phyloP scores from a whole-genome alignment of 129 eudicot genomes.

The Apium graveolens region DNA sequence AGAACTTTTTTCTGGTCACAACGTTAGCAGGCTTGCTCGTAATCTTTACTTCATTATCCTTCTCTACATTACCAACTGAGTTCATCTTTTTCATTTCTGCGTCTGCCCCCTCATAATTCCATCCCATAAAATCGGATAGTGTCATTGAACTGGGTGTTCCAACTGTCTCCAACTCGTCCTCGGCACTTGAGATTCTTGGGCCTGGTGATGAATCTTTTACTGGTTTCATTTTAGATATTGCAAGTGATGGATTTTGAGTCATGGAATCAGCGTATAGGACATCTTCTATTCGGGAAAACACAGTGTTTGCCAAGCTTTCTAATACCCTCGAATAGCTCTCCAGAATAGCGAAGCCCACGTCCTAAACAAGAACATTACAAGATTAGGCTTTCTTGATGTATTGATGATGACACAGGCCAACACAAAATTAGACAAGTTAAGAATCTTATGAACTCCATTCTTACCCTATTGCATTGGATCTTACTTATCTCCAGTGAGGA shows the following conservation, averaged over 20 bases:
- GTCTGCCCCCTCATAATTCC: constrained; percentile 39
- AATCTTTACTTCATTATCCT: constrained; percentile 11
- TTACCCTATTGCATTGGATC: constrained; percentile 25
- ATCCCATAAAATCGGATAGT: constrained; percentile 30
- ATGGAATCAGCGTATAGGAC: constrained; percentile 36
- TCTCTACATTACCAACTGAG: constrained; percentile 19
- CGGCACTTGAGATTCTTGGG: neutral
- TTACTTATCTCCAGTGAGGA: constrained; percentile 32
- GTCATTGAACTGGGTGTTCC: constrained; percentile 10
- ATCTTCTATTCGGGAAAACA: constrained; percentile 48
- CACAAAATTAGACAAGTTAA: neutral
- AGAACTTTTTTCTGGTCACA: constrained; percentile 27
- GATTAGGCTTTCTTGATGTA: neutral
- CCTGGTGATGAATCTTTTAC: neutral
- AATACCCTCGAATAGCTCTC: constrained; percentile 65
- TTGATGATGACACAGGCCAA: neutral
- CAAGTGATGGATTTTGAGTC: constrained; percentile 12
- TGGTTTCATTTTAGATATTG: neutral
- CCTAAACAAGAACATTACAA: constrained; percentile 19
- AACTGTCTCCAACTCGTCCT: neutral
- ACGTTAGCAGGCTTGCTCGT: constrained; percentile 25
- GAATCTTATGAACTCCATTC: neutral
- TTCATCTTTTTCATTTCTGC: constrained; percentile 18
- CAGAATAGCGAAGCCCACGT: constrained; percentile 51
- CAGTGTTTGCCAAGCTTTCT: constrained; percentile 51